Conservation (phyloP, 768 basidiomycete genomes). For the Pleurotus eryngii region DNA sequence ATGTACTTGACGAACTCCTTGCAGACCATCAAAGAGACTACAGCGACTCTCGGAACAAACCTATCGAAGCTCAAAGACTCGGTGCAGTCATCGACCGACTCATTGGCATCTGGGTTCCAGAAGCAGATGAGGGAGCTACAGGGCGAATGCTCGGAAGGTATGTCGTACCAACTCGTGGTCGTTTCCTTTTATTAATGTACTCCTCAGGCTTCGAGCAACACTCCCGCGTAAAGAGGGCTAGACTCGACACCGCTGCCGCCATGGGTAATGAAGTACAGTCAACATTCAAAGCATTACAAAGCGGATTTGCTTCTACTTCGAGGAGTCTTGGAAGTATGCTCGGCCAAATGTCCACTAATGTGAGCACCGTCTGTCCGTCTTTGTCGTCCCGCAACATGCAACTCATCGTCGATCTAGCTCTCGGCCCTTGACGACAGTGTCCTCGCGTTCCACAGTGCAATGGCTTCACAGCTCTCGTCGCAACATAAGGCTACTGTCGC, state of each 20-base stretch:
- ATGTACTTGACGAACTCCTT: constrained; percentile 9
- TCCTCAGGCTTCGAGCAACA: constrained; percentile 60
- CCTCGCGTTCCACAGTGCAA: constrained; percentile 40
- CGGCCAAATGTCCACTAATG: constrained; percentile 47
- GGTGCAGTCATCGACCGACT: constrained; percentile 42
- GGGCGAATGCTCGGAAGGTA: constrained; percentile 42
- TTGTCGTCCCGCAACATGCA: neutral
- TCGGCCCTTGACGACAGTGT: constrained; percentile 22
- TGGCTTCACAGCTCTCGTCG: constrained; percentile 40
- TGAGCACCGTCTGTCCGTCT: constrained; percentile 23
- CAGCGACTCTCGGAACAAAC: constrained; percentile 36
- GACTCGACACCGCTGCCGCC: constrained; percentile 54
- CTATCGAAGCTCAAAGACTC: constrained; percentile 42
- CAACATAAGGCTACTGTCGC: constrained; percentile 48
- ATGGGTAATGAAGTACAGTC: constrained; percentile 48
- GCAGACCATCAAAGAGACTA: constrained; percentile 40
- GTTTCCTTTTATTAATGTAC: neutral
- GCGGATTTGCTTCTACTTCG: constrained; percentile 47
- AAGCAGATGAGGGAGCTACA: constrained; percentile 42
- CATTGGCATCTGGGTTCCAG: constrained; percentile 52
- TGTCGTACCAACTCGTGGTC: constrained; percentile 12
- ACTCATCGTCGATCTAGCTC: neutral
- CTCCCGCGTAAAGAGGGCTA: constrained; percentile 60
- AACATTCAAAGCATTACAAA: constrained; percentile 49
- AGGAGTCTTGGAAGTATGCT: constrained; percentile 42